Base-by-base conservation (phyloP, 331 rosid genomes). In the Erythrophleum ivorense region DNA sequence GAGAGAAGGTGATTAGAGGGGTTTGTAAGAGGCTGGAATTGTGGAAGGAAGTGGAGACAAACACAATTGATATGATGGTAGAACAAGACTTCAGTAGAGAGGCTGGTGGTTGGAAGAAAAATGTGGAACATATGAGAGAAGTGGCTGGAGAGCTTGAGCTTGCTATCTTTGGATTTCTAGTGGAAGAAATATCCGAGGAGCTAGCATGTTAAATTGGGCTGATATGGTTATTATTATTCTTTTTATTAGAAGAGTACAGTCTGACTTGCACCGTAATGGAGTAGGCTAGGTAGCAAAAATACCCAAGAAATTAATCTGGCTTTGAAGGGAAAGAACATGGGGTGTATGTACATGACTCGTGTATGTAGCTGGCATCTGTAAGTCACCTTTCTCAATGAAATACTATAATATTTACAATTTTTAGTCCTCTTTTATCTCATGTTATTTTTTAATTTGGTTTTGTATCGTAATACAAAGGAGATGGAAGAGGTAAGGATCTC, bases 1-100 rank as follows among this genome's bases (percentile, higher is more conserved):
- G 71, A 63, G 92, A 88, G 19, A 84, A 71, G 81, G 82, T 85
- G 70, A 85, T 88, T 33, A 71, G 58, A 87, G 82, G 95, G 82
- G 95, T 90, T 2, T 83, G 84, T 45, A 66, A 78, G 89, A 91
- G 87, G 84, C 57, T 90, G 15, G 96, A 92, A 15, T 78, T 89
- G 59, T 93, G 98, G 98, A 91, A 89, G 52, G 90, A 85, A 77
- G 97, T 94, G 82, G 89, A 92, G 60, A 79, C 87, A 4, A 87
- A 89, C 90, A 90, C 97, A 48, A 92, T 94, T 59, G 93, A 96
- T 82, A 89, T 89, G 97, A 94, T 92, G 97, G 87, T 90, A 53
- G 93, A 84, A 76, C 89, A 94, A 71, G 98, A 94, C 71, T 86
- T 92, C 34, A 58, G 82, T 9, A 86, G 65, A 69, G 97, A 90